These are phyloP conservation scores for Viridothelium virens DNA, from an alignment of 495 filamentous ascomycete species.

Conservation along the genomic window DNA sequence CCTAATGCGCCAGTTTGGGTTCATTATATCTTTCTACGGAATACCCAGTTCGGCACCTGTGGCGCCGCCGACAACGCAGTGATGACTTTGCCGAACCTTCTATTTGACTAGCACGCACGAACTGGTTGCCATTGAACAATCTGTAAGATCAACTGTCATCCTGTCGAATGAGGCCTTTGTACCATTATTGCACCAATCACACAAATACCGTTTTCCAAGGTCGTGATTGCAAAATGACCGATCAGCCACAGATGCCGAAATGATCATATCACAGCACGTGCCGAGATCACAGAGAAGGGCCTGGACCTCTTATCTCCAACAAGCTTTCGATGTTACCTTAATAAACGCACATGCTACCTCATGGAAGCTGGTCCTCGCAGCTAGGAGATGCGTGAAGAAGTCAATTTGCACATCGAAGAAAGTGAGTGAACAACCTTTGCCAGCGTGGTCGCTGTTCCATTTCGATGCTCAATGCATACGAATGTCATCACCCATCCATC, in stretches of 20 bases:
- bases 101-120: neutral
- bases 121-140: neutral
- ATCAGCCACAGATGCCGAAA: neutral
- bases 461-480: neutral
- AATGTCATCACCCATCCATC: neutral
- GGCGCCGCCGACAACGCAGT: neutral
- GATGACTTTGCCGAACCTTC: neutral
- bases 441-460: neutral
- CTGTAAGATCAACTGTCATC: neutral
- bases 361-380: neutral
- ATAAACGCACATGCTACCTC: slow-evolving; percentile 4
- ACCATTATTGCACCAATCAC: too few relatives aligned
- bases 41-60: neutral
- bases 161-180: too few relatives aligned
- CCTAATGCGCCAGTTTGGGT: too few relatives aligned
- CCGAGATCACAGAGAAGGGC: neutral
- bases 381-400: neutral
- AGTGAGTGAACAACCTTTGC: neutral
- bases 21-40: neutral
- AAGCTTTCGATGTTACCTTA: neutral
- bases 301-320: neutral
- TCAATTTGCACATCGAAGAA: neutral
- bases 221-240: too few relatives aligned
- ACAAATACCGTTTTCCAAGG: too few relatives aligned
- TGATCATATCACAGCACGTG: neutral